Base-by-base conservation (phyloP, 805 yeast genomes). In the Saturnispora zaruensis region DNA sequence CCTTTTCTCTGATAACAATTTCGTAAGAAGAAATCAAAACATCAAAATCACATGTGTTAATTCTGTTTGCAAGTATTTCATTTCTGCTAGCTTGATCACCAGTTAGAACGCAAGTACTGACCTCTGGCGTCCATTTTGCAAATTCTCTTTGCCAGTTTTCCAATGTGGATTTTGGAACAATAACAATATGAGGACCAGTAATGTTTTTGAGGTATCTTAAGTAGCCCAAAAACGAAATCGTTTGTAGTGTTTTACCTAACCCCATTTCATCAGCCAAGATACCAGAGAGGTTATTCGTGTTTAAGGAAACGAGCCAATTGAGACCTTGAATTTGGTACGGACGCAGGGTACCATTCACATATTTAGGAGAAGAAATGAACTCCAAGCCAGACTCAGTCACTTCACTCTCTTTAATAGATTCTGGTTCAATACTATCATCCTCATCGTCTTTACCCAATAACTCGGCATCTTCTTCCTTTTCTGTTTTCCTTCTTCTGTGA, bases 251-350 rank as follows among this genome's bases (percentile, higher is more conserved):
- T 66, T 91, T 91, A 50, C 99, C 99, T 38, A 91, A 74, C 3
- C 99, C 99, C 99, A 93, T 91, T 65, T 91, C 99, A 68, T 91
- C 99, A 11, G 99, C 99, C 45, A 91, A 70, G 43, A 91, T 93
- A 20, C 99, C 99, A 8, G 95, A 84, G 41, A 91, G 74, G 58
- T 84, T 78, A 66, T 91, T 88, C 57, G 90, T 96, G 64, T 89
- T 87, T 33, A 91, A 68, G 0, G 95, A 81, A 18, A 91, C 83
- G 61, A 91, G 74, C 99, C 99, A 91, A 67, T 93, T 93, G 46
- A 91, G 75, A 46, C 99, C 99, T 62, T 89, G 96, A 28, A 91
- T 73, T 69, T 91, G 99, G 64, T 93, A 91, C 61, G 88, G 96
- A 58, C 99, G 76, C 58, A 93, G 70, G 48, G 64, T 74, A 8